Percentiles rank a stretch among this genome's conserved stretches.
phyloP scores from a whole-genome alignment of 495 filamentous ascomycete genomes.

The Collariella sp. region DNA sequence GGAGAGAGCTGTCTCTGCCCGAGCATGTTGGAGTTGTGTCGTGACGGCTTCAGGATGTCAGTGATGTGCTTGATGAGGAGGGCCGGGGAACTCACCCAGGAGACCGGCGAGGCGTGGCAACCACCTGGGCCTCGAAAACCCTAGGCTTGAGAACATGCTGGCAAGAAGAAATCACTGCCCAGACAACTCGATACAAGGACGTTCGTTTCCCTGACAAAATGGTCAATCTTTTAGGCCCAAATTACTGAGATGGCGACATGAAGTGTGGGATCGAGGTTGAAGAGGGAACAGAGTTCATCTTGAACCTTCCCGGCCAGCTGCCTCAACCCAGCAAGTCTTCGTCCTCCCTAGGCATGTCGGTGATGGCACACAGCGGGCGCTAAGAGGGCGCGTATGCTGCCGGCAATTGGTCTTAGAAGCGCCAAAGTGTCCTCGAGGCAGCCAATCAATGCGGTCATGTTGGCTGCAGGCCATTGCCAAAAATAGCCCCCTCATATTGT shows the following conservation, averaged over 20 bases:
- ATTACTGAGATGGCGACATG: neutral
- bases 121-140: neutral
- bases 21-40: neutral
- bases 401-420: neutral
- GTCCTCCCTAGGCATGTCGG: neutral
- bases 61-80: neutral
- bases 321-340: too few relatives aligned
- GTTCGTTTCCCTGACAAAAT: too few relatives aligned
- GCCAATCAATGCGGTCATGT: neutral
- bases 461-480: neutral
- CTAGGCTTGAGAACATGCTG: too few relatives aligned
- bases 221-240: too few relatives aligned
- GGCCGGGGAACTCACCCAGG: neutral
- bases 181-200: too few relatives aligned
- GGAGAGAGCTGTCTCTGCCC: conserved; percentile 7
- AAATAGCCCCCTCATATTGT: neutral
- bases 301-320: neutral
- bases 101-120: neutral
- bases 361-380: neutral
- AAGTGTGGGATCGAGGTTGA: neutral
- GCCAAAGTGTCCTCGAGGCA: neutral
- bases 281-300: neutral
- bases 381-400: neutral
- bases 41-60: neutral
- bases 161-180: too few relatives aligned